Evolutionary conservation across 2,329 filamentous ascomycete genomes (phyloP), one percentile per base, ranked within the genome.

Genomic region (Chrysoporthe cubensis): DNA sequence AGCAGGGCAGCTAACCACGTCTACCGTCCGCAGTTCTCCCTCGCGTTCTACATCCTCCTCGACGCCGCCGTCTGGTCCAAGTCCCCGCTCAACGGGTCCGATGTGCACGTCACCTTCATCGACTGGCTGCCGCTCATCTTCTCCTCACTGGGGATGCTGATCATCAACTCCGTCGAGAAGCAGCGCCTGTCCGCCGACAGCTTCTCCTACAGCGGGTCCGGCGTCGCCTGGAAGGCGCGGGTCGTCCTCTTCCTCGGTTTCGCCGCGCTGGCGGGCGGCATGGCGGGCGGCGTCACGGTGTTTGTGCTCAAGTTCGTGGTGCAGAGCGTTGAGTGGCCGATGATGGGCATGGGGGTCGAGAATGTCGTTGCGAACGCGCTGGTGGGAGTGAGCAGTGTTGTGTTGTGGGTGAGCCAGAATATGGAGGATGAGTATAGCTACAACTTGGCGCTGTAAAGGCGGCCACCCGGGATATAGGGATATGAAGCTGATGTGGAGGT

Each of bases 391-490:
- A 88, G 87, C 78, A 86, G 85, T 32, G 87, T 89, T 60, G 85
- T 90, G 69, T 82, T 91, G 54, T 91, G 88, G 88, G 79, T 91
- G 66, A 88, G 85, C 79, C 88, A 91, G 82, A 91, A 91, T 74
- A 90, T 91, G 86, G 88, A 91, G 80, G 88, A 90, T 74, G 88
- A 91, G 78, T 91, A 90, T 73, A 85, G 87, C 59, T 91, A 91
- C 78, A 90, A 90, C 77, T 78, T 91, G 72, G 84, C 88, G 69
- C 81, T 91, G 71, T 89, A 77, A 79, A 42, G n/a, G n/a, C 21
- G 54, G 48, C 40, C 40, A 13, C 1, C 2, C 2, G 21, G 57
- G 14, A 21, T 16, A 2, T 52, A 21, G 18, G 52, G 54, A 50
- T 16, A 37, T 46, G 50, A 46, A 46, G 18, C 34, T 32, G 62